Conservation (phyloP, 1,284 basidiomycete genomes). For the Trametes polyzona region DNA sequence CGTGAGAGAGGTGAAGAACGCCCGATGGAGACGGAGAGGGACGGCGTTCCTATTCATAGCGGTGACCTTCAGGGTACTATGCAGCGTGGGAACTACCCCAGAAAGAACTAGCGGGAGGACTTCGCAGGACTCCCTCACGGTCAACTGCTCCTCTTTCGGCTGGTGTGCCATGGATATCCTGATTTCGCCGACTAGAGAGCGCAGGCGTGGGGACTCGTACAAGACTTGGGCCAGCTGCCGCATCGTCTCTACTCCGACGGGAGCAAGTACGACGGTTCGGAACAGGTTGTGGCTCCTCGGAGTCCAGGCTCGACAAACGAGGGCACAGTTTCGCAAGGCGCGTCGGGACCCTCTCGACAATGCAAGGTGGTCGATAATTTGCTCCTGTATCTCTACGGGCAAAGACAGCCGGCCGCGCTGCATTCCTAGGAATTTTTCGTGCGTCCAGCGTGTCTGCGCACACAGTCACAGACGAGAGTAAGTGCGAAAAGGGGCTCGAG, state of each 20-base stretch:
- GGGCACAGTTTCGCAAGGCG: conserved; percentile 23
- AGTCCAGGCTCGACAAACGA: conserved; percentile 26
- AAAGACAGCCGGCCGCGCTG: not conserved
- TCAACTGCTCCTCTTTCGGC: not conserved
- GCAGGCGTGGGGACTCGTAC: not conserved
- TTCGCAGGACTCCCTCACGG: not conserved
- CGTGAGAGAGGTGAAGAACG: conserved; percentile 5
- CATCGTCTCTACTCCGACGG: conserved; percentile 6
- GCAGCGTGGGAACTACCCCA: not conserved
- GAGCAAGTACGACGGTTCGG: conserved; percentile 12
- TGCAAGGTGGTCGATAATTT: conserved; percentile 26
- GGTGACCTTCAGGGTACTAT: not conserved
- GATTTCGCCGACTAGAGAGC: not conserved
- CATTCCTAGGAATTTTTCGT: not conserved
- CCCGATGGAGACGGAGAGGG: conserved; percentile 3
- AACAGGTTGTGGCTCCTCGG: conserved; percentile 25
- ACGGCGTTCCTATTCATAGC: not conserved
- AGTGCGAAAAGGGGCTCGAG: too few species aligned
- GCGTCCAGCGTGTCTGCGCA: too few species aligned
- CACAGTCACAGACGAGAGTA: too few species aligned
- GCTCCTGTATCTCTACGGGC: conserved; percentile 26
- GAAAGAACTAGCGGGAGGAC: not conserved
- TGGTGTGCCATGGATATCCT: not conserved
- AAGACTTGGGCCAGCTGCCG: not conserved
- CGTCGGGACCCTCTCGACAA: not conserved